Evolutionary conservation across 352 stramenopile genomes (phyloP), one percentile per base, ranked within the genome.

Genomic region (Globisporangium camurandrum): DNA sequence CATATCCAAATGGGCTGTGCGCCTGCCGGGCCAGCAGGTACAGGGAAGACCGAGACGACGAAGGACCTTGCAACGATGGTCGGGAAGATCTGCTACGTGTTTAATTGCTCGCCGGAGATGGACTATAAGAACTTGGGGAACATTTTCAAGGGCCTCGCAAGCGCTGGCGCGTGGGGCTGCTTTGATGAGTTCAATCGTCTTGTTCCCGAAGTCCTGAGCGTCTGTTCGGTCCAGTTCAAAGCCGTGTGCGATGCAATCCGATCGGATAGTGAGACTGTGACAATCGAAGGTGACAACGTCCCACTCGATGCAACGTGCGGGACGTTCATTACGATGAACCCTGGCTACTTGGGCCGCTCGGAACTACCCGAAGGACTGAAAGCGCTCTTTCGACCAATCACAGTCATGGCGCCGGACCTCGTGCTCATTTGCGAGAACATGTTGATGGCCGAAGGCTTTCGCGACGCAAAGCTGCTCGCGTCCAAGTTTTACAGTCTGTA

Each of bases 281-380:
- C 87, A 7, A 93, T 98, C 30, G 91, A 98, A 54, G 92, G 89
- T 9, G 86, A 97, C 61, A 77, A 69, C 22, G 86, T 98, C 16
- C 75, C 54, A 20, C 69, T 98, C 0, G 89, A 98, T 51, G 62
- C 82, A 8, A 87, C 76, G 1, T 97, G 88, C 47, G 94, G 93
- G 23, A 95, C 87, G 11, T 98, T 97, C 54, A 97, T 98, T 59
- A 98, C 92, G 12, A 98, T 98, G 94, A 98, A 98, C 57, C 94
- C 94, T 10, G 93, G 92, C 1, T 98, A 98, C 41, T 56, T 98
- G 8, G 93, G 93, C 0, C 76, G 93, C 12, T 96, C 85, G 2
- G 93, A 98, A 66, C 74, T 98, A 1, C 94, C 94, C 1, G 93
- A 98, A 63, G 93, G 91, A 1, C 71, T 98, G 14, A 97, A 98